Percentiles rank a stretch among this genome's conserved stretches.
Evolutionary conservation across 2,329 filamentous ascomycete genomes (phyloP).

Genomic region (Colletotrichum acutatum): DNA sequence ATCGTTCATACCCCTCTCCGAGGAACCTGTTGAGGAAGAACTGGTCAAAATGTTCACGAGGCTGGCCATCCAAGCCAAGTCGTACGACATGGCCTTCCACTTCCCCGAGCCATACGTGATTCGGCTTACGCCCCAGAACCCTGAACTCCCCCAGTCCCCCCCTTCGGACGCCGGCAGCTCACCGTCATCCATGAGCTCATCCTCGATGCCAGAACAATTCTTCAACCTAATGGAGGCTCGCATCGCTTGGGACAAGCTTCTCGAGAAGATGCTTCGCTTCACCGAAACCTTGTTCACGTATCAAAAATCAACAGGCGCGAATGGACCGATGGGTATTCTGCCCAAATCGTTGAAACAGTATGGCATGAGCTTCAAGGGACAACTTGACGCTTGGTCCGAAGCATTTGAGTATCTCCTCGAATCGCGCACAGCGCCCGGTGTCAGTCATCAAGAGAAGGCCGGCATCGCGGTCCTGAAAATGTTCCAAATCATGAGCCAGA

Average conservation of each 20-base stretch:
- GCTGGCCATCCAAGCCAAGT: slow-evolving; percentile 73
- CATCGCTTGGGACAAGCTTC: slow-evolving; percentile 65
- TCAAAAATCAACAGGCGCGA: slow-evolving; percentile 51
- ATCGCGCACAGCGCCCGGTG: slow-evolving; percentile 58
- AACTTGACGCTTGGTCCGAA: slow-evolving; percentile 64
- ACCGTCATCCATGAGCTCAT: slow-evolving; percentile 50
- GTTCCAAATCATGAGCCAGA: slow-evolving; percentile 67
- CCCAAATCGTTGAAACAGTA: slow-evolving; percentile 59
- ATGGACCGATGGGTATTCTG: slow-evolving; percentile 64
- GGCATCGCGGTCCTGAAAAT: slow-evolving; percentile 72
- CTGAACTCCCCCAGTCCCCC: slow-evolving; percentile 52
- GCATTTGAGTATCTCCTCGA: slow-evolving; percentile 67
- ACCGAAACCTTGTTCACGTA: slow-evolving; percentile 64
- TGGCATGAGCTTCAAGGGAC: slow-evolving; percentile 58
- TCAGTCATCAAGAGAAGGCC: slow-evolving; percentile 66
- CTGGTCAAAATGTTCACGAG: slow-evolving; percentile 72
- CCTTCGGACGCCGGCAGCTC: slow-evolving; percentile 54
- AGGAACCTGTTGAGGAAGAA: slow-evolving; percentile 66
- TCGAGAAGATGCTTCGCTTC: slow-evolving; percentile 67
- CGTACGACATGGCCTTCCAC: slow-evolving; percentile 76
- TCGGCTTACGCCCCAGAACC: slow-evolving; percentile 54
- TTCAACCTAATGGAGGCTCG: slow-evolving; percentile 64
- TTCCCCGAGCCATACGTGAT: slow-evolving; percentile 72
- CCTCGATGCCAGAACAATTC: slow-evolving; percentile 58
- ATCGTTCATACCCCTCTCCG: slow-evolving; percentile 51